Evolutionary conservation across 495 filamentous ascomycete genomes (phyloP), one percentile per base, ranked within the genome.

Genomic region (Apiosordaria backusii): DNA sequence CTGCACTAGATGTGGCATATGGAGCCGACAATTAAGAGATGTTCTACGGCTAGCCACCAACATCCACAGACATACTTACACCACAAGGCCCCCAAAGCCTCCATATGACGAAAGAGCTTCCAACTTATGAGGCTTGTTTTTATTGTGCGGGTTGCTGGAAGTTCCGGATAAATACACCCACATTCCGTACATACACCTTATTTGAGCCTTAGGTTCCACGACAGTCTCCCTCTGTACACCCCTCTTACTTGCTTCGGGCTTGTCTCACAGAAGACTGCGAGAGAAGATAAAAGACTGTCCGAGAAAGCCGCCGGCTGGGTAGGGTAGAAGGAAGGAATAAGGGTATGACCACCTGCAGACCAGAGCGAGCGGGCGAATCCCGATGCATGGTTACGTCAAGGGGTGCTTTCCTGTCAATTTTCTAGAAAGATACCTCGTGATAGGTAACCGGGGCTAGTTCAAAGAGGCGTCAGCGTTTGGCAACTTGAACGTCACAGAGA

Each of bases 371-470:
- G 35, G 6, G 10, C 29, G 18, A 57, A 57, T 57, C 53, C 23
- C 19, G 22, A 26, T 59, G 57, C 57, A 26, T 27, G 24, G 24
- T 59, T 59, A 59, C 57, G 57, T 59, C 57, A 59, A 59, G 35
- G 35, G 35, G 35, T 6, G 9, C 10, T 13, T 1, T 7, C 9
- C 35, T 45, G 22, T 59, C 16, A 59, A 21, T 10, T 59, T 22
- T 59, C 13, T 25, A 18, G 26, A 24, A 59, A 16, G 24, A 16
- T 13, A 59, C 57, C 57, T 18, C 57, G 7, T 45, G 35, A 45
- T 35, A 35, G 29, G 29, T 35, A 35, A 6, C 29, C 29, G 29
- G 29, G 29, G 2, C 16, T 45, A 15, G 35, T 45, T 45, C 9
- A 45, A 45, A 45, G 35, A 45, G 35, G 35, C 57, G 19, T 25